These are phyloP conservation scores for Puccinia coronata DNA, from an alignment of 1,284 basidiomycete genomes.

Conservation along the genomic window DNA sequence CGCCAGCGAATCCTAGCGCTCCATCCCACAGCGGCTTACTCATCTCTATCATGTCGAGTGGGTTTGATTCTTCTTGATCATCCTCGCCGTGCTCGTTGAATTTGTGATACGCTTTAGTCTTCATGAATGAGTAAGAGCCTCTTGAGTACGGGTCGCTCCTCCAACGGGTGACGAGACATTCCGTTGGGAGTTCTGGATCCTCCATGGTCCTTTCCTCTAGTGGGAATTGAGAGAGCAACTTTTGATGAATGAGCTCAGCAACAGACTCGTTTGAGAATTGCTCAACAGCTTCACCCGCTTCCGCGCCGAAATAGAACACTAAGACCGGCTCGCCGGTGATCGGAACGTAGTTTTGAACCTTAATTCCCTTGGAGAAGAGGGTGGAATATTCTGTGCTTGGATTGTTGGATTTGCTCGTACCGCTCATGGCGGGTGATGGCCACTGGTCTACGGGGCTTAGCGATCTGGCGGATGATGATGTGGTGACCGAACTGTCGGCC, in stretches of 20 bases:
- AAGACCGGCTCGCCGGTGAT: conserved; percentile 54
- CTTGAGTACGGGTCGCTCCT: conserved; percentile 52
- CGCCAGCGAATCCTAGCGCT: conserved; percentile 58
- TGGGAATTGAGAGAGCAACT: conserved; percentile 51
- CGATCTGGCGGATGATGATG: no score
- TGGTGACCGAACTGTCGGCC: background rate
- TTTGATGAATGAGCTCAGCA: conserved; percentile 54
- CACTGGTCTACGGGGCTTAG: conserved; percentile 51
- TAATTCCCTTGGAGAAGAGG: conserved; percentile 52
- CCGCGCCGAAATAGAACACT: conserved; percentile 58
- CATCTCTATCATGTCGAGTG: conserved; percentile 58
- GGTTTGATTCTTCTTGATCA: conserved; percentile 54
- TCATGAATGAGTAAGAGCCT: conserved; percentile 57
- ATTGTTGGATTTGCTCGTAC: background rate
- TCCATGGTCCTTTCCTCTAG: conserved; percentile 14
- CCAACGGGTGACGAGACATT: conserved; percentile 55
- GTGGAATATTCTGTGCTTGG: conserved; percentile 44
- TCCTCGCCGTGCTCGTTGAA: conserved; percentile 51
- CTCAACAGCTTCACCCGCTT: conserved; percentile 56
- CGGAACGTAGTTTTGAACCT: conserved; percentile 53
- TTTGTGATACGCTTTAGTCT: background rate
- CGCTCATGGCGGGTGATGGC: conserved; percentile 27
- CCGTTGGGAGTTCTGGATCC: conserved; percentile 46
- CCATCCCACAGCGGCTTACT: conserved; percentile 58
- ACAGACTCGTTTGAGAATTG: conserved; percentile 54